phyloP scores from a whole-genome alignment of 306 rosid species.

The Carpinus fangiana region DNA sequence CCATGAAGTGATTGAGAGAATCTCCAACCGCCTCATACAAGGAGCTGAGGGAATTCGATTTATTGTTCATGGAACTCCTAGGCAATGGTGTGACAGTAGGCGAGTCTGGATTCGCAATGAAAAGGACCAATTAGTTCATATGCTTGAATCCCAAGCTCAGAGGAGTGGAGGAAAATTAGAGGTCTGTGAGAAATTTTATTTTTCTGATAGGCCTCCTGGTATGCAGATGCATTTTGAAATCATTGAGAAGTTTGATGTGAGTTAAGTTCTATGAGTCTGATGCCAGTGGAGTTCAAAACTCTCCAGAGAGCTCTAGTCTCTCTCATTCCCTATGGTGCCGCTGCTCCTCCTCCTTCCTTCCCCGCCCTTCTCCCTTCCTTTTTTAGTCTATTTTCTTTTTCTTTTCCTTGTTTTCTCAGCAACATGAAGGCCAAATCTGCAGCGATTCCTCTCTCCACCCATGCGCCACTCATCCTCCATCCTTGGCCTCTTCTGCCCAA shows the following conservation, averaged over 20 bases:
- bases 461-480: too few relatives aligned
- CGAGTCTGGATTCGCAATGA: constrained; percentile 71
- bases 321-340: too few relatives aligned
- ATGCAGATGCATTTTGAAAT: constrained; percentile 92
- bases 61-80: constrained; percentile 85
- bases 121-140: constrained; percentile 50
- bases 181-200: constrained; percentile 54
- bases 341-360: too few relatives aligned
- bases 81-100: constrained; percentile 72
- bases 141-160: constrained; percentile 55
- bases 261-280: constrained; percentile 16
- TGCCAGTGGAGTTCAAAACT: too few relatives aligned
- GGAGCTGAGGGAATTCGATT: constrained; percentile 45
- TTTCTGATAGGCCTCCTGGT: constrained; percentile 55
- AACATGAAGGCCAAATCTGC: too few relatives aligned
- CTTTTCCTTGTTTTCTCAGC: too few relatives aligned
- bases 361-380: too few relatives aligned
- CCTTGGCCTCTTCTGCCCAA: too few relatives aligned
- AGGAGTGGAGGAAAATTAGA: constrained; percentile 50
- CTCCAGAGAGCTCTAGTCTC: too few relatives aligned
- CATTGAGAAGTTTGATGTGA: constrained; percentile 59
- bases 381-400: too few relatives aligned
- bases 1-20: constrained; percentile 45
- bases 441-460: too few relatives aligned
- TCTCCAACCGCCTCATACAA: constrained; percentile 43